Conservation (phyloP, 352 stramenopile species). For the Phytophthora citricola region DNA sequence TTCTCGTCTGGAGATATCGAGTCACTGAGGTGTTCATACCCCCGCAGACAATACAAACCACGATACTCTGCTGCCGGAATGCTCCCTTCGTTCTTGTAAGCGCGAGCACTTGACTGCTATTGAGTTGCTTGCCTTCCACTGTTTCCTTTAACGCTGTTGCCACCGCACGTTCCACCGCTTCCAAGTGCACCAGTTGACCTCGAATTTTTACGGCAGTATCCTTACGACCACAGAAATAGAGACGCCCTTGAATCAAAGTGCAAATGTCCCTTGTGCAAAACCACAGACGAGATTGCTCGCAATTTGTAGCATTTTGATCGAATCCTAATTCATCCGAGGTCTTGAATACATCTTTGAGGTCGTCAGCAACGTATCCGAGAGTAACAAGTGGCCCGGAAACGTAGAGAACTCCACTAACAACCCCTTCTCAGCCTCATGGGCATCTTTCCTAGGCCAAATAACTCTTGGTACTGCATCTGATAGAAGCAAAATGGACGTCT, state of each 20-base stretch:
- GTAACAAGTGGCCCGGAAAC: conserved; percentile 44
- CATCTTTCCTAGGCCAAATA: conserved; percentile 22
- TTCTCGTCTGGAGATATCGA: conserved; percentile 19
- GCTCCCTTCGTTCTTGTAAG: conserved; percentile 22
- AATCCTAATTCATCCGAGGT: neutral
- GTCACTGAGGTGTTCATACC: neutral
- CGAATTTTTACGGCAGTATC: conserved; percentile 66
- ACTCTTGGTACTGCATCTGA: conserved; percentile 1
- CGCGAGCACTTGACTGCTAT: conserved; percentile 25
- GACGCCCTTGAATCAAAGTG: conserved; percentile 26
- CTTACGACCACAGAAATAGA: conserved; percentile 54
- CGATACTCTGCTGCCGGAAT: conserved; percentile 24
- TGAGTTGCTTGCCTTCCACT: neutral
- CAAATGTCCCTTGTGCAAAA: conserved; percentile 60
- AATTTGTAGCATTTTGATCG: neutral
- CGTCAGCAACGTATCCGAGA: conserved; percentile 38
- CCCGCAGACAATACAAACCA: conserved; percentile 32
- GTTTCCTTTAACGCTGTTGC: conserved; percentile 17
- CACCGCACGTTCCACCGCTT: conserved; percentile 55
- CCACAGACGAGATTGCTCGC: conserved; percentile 12
- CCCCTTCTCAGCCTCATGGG: neutral
- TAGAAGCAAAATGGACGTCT: conserved; percentile 38
- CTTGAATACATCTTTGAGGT: conserved; percentile 12
- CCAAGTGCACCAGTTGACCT: conserved; percentile 58
- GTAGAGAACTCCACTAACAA: conserved; percentile 42